These are phyloP conservation scores for Acer campestre DNA, from an alignment of 345 rosid species.

Conservation along the genomic window DNA sequence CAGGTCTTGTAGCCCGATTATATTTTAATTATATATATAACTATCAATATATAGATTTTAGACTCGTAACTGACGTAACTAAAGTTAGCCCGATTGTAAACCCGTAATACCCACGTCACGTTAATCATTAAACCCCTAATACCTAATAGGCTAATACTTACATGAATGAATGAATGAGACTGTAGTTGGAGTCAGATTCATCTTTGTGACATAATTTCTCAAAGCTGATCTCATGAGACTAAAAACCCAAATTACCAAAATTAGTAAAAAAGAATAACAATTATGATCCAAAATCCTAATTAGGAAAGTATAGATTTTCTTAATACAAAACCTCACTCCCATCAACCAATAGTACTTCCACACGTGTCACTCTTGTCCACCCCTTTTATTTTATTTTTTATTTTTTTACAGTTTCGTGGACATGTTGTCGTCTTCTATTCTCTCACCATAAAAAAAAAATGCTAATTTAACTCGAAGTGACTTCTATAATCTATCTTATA, in stretches of 20 bases:
- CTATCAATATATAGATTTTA: too few species aligned
- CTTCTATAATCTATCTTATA: too few species aligned
- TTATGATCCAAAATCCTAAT: not conserved
- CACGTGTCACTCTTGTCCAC: not conserved
- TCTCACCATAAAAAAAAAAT: conserved; percentile 2
- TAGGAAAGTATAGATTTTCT: not conserved
- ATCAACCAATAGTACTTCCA: not conserved
- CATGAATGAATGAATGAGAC: too few species aligned
- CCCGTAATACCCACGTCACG: too few species aligned
- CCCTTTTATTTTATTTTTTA: not conserved
- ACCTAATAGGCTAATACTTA: too few species aligned
- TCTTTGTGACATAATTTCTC: too few species aligned
- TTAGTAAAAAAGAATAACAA: not conserved
- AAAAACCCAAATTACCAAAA: not conserved
- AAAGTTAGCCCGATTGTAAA: too few species aligned
- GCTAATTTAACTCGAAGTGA: not conserved
- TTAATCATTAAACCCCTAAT: too few species aligned
- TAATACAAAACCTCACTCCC: not conserved
- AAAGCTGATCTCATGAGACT: not conserved
- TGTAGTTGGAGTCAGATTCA: too few species aligned
- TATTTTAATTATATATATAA: too few species aligned
- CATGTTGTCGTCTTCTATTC: conserved; percentile 27
- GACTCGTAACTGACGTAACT: too few species aligned
- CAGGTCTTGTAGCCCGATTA: too few species aligned
- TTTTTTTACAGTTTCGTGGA: conserved; percentile 15